A percentile compares a stretch with the other conserved stretches of the same genome.
Evolutionary conservation across 768 basidiomycete genomes (phyloP).

Genomic region (Xanthoconium purpureum): DNA sequence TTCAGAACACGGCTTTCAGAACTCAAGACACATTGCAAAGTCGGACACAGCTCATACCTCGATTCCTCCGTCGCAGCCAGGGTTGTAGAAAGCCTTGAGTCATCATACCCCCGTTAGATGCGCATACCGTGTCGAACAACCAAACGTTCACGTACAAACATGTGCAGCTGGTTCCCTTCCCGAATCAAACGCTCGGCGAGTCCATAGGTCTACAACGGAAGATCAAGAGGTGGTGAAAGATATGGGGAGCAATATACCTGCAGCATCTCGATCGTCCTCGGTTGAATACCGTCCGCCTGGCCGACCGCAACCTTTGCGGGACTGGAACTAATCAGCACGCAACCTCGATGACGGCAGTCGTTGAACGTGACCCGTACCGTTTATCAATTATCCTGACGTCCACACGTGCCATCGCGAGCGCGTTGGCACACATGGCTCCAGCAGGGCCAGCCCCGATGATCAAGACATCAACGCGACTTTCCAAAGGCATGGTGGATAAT

Average conservation of each 20-base stretch:
- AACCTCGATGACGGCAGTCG: not conserved
- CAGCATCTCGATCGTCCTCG: constrained; percentile 50
- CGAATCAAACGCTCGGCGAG: constrained; percentile 60
- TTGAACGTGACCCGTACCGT: constrained; percentile 27
- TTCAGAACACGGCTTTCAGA: constrained; percentile 35
- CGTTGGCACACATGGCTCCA: constrained; percentile 68
- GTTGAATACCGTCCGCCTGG: constrained; percentile 54
- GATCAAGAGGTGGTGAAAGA: not conserved
- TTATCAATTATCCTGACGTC: constrained; percentile 48
- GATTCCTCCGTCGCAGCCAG: constrained; percentile 57
- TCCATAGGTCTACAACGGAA: constrained; percentile 44
- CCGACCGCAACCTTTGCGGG: constrained; percentile 41
- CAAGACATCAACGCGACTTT: constrained; percentile 44
- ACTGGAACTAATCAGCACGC: constrained; percentile 20
- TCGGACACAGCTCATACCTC: constrained; percentile 38
- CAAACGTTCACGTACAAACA: constrained; percentile 46
- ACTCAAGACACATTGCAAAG: not conserved
- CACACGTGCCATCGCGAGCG: constrained; percentile 40
- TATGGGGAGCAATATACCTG: constrained; percentile 31
- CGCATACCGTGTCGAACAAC: not conserved
- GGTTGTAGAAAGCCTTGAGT: constrained; percentile 71
- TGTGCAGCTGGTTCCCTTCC: constrained; percentile 68
- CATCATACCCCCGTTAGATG: not conserved
- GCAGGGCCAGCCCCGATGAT: constrained; percentile 50
- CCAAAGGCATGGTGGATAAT: constrained; percentile 15